Evolutionary conservation across 139 green algal species (phyloP).

Genomic region (Chlorella ohadii): DNA sequence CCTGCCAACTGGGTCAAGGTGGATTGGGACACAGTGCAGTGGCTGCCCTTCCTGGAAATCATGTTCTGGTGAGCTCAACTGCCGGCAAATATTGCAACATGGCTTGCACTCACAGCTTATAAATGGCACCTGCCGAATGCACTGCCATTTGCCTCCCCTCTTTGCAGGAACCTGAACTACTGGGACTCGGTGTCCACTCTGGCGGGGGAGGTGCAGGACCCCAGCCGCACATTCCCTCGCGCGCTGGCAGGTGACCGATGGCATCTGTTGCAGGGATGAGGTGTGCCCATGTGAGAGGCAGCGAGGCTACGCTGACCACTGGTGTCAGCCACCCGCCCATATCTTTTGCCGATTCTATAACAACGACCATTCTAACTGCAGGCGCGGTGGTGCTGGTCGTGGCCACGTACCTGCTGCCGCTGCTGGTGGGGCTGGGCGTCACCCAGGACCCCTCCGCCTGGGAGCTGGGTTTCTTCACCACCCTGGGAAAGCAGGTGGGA

Average conservation of each 20-base stretch:
- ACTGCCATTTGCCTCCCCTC: too few species aligned
- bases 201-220: slow-evolving; percentile 86
- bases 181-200: slow-evolving; percentile 92
- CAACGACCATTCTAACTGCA: neutral
- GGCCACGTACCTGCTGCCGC: slow-evolving; percentile 75
- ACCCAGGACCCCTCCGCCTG: slow-evolving; percentile 59
- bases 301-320: too few species aligned
- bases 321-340: too few species aligned
- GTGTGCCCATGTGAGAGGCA: too few species aligned
- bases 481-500: slow-evolving; percentile 73
- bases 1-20: slow-evolving; percentile 73
- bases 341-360: too few species aligned
- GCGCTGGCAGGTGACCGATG: slow-evolving; percentile 77
- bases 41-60: slow-evolving; percentile 92
- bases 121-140: too few species aligned
- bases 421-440: slow-evolving; percentile 85
- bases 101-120: too few species aligned
- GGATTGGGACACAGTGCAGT: slow-evolving; percentile 73
- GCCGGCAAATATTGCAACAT: too few species aligned
- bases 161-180: slow-evolving; percentile 89
- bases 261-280: too few species aligned
- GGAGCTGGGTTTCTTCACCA: slow-evolving; percentile 88
- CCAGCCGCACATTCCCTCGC: slow-evolving; percentile 81
- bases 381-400: slow-evolving; percentile 78
- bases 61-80: slow-evolving; percentile 98